Conservation (phyloP, 441 rosid species). For the Bruguiera hainesii region DNA sequence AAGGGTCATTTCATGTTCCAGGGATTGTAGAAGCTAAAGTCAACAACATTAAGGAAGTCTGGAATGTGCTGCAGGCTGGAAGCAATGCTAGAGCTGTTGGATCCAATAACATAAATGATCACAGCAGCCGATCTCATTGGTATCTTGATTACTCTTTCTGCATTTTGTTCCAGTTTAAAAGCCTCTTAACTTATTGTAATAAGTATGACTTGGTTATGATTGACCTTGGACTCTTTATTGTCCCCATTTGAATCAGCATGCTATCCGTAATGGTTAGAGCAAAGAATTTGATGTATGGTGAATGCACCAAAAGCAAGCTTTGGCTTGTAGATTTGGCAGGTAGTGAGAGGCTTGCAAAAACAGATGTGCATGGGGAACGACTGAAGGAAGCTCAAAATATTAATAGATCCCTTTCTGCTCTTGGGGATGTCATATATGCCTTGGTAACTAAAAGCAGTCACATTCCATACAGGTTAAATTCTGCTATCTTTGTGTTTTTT, state of each 20-base stretch:
- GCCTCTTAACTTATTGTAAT: neutral
- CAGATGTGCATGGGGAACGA: slow-evolving; percentile 81
- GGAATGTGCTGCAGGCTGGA: slow-evolving; percentile 79
- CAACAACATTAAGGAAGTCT: slow-evolving; percentile 56
- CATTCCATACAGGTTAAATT: slow-evolving; percentile 71
- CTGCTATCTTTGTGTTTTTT: neutral
- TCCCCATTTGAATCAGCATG: slow-evolving; percentile 48
- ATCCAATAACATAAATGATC: slow-evolving; percentile 86
- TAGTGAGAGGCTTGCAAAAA: slow-evolving; percentile 82
- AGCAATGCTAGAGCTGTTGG: slow-evolving; percentile 89
- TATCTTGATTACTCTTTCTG: slow-evolving; percentile 25
- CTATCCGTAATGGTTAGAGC: slow-evolving; percentile 78
- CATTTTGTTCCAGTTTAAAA: slow-evolving; percentile 3
- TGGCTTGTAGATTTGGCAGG: slow-evolving; percentile 98
- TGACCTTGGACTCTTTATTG: neutral
- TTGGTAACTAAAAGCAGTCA: slow-evolving; percentile 77
- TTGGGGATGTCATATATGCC: slow-evolving; percentile 84
- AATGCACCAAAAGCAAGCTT: slow-evolving; percentile 83
- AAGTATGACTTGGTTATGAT: neutral
- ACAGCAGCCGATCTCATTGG: slow-evolving; percentile 97
- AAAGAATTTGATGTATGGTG: slow-evolving; percentile 70
- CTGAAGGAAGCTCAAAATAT: slow-evolving; percentile 92
- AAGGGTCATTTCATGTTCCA: slow-evolving; percentile 75
- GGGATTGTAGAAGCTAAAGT: slow-evolving; percentile 84
- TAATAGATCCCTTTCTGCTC: slow-evolving; percentile 83